phyloP scores from a whole-genome alignment of 352 stramenopile genomes.

The Thraustochytrium striatum region DNA sequence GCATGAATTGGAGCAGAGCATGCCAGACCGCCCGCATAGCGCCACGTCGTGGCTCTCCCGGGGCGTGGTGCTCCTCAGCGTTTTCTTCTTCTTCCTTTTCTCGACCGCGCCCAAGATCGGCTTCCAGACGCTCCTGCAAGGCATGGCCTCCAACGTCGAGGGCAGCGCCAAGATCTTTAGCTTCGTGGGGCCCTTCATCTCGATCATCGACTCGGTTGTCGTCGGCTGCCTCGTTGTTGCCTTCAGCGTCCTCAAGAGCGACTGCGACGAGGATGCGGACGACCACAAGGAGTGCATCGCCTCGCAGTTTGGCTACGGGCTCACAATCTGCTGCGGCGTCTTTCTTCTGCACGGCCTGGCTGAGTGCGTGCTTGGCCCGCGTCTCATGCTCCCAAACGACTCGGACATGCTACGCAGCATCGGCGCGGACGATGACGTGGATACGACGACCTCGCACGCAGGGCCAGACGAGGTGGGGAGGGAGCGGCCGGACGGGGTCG shows the following conservation, averaged over 20 bases:
- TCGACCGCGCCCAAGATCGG: constrained; percentile 43
- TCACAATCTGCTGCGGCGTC: not conserved
- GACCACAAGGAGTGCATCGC: constrained; percentile 2
- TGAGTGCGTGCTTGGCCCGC: constrained; percentile 25
- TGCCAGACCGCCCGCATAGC: not conserved
- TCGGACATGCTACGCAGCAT: not conserved
- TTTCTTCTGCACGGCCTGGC: constrained; percentile 24
- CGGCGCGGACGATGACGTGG: not conserved
- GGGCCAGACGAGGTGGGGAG: no score
- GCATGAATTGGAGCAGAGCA: not conserved
- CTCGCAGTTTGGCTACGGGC: not conserved
- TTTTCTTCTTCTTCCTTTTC: constrained; percentile 35
- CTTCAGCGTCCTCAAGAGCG: constrained; percentile 14
- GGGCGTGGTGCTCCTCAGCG: not conserved
- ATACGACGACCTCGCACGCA: no score
- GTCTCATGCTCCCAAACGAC: constrained; percentile 25
- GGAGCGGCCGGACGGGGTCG: no score
- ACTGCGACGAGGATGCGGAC: not conserved
- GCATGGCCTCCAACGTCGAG: constrained; percentile 25
- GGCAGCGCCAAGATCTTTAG: constrained; percentile 22
- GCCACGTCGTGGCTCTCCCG: constrained; percentile 8
- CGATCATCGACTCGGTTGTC: constrained; percentile 36
- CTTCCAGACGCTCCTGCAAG: constrained; percentile 36
- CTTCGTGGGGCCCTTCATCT: constrained; percentile 19
- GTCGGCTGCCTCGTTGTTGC: not conserved